These are phyloP conservation scores for Chamaenerion angustifolium DNA, from an alignment of 345 rosid genomes.

Conservation along the genomic window DNA sequence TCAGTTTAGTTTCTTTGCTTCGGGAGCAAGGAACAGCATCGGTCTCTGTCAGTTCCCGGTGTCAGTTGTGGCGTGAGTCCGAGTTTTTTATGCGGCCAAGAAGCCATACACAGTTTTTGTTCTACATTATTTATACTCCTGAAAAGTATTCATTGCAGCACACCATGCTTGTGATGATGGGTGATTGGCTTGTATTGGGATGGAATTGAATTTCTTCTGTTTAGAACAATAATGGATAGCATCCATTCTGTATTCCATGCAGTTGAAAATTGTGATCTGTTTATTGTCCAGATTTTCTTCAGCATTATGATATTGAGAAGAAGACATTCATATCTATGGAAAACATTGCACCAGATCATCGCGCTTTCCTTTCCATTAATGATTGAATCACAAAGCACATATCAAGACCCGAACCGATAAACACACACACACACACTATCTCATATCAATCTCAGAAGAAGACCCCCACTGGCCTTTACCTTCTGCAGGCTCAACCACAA, in stretches of 20 bases:
- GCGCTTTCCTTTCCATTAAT: too few species aligned
- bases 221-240: too few species aligned
- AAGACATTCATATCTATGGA: too few species aligned
- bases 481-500: conserved; percentile 22
- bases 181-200: too few species aligned
- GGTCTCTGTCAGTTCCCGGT: neutral
- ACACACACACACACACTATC: neutral
- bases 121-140: neutral
- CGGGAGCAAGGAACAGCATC: conserved; percentile 16
- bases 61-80: conserved; percentile 5
- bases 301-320: too few species aligned
- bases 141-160: neutral
- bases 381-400: too few species aligned
- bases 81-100: conserved; percentile 6
- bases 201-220: too few species aligned
- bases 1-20: conserved; percentile 12
- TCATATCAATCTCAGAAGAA: neutral
- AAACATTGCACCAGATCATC: too few species aligned
- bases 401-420: too few species aligned
- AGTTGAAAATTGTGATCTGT: too few species aligned
- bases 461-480: conserved; percentile 13
- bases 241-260: too few species aligned
- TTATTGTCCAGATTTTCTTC: too few species aligned
- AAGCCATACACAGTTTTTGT: neutral
- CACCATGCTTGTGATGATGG: neutral